Conservation (phyloP, 2,329 filamentous ascomycete genomes). For the Bipolaris oryzae region DNA sequence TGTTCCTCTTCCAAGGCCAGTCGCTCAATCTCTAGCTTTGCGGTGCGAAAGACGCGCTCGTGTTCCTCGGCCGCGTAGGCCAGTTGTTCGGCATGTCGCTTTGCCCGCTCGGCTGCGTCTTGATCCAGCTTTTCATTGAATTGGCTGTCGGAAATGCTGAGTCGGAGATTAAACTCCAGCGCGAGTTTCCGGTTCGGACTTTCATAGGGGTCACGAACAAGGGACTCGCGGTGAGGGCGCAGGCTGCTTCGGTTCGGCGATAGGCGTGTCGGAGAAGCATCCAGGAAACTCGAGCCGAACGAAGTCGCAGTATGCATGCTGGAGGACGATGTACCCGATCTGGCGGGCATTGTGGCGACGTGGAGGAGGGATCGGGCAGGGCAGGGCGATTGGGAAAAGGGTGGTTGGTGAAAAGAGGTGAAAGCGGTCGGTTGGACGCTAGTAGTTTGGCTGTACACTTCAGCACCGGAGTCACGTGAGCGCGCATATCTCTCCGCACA, state of each 20-base stretch:
- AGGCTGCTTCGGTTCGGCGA: constrained; percentile 39
- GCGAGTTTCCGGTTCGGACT: constrained; percentile 46
- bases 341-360: constrained; percentile 34
- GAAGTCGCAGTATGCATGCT: constrained; percentile 45
- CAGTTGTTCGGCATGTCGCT: constrained; percentile 69
- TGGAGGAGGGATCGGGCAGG: not conserved
- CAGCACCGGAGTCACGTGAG: constrained; percentile 20
- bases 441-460: constrained; percentile 15
- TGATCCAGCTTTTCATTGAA: constrained; percentile 67
- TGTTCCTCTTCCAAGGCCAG: constrained; percentile 53
- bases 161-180: constrained; percentile 52
- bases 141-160: constrained; percentile 50
- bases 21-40: constrained; percentile 60
- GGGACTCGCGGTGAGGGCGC: constrained; percentile 31
- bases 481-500: constrained; percentile 20
- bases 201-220: constrained; percentile 33
- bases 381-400: constrained; percentile 22
- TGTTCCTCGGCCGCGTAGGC: constrained; percentile 70
- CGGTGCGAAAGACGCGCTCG: constrained; percentile 64
- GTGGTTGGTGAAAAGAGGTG: constrained; percentile 31
- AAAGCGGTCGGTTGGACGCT: constrained; percentile 13
- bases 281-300: constrained; percentile 40
- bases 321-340: constrained; percentile 42
- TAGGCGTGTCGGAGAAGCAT: constrained; percentile 39
- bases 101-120: constrained; percentile 66